Base-by-base conservation (phyloP, 2,329 filamentous ascomycete species). In the Coleophoma eucalyptorum region DNA sequence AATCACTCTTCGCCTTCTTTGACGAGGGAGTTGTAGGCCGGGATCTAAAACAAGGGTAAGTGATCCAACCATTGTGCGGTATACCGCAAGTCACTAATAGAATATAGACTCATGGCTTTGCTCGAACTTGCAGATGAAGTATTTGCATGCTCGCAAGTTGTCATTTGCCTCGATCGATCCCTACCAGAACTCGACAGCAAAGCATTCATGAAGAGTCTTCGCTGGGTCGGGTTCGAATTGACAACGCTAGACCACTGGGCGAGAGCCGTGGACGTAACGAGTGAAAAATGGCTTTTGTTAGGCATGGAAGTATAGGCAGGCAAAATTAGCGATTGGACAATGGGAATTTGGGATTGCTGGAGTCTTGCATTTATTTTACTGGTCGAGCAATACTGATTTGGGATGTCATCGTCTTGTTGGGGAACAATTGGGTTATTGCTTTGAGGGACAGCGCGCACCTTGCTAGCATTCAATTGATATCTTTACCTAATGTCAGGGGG, bases 181-280 rank as follows among this genome's bases (percentile, higher is more conserved):
- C 81, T 86, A 55, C 77, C 81, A 37, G 70, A 77, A 21, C 72
- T 79, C 52, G 83, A 89, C 55, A 75, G 80, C 51, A 81, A 86
- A 59, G 76, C 84, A 52, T 75, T 93, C 59, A 83, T 87, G 63
- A 90, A 87, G 68, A 92, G 90, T 63, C 80, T 97, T 47, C 89
- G 91, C 67, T 97, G 92, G 92, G 92, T 95, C 57, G 92, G 92
- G 50, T 96, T 96, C 65, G 88, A 89, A 65, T 79, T 93, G 58
- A 84, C 83, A 46, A 93, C 89, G 20, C 77, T 97, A 41, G 86
- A 91, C 59, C 80, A 83, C 60, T 96, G 90, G 86, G 79, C 81
- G 15, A 72, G 76, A 43, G 75, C 77, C 37, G 67, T 79, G 49
- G 81, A 88, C 56, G 78, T 86, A 48, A 83, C 87, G 46, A 96